Base-by-base conservation (phyloP, 192 early-diverging fungal genomes). In the Coemansia javaensis region DNA sequence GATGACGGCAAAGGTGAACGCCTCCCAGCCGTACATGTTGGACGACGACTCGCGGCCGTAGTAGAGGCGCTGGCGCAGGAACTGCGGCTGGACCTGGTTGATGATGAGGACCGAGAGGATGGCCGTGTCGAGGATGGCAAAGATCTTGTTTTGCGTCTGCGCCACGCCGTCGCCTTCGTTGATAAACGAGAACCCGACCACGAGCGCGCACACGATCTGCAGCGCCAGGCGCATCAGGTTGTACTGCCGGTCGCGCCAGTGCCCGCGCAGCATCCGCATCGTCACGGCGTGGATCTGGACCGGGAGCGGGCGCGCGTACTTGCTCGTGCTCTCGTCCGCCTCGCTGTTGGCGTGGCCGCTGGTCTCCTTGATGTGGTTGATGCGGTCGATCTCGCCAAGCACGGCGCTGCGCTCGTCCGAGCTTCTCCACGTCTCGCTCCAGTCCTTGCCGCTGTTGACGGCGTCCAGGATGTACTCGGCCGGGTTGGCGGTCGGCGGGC, bases 401-500 rank as follows among this genome's bases (percentile, higher is more conserved):
- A 63, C 53, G 7, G 23, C 7, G 5, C 7, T 25, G 27, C 43
- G 62, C 54, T 80, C 78, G 1, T 46, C 39, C 8, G 75, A 78
- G 7, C 47, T 40, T 16, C 59, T 40, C 82, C 82, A 84, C 12
- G 58, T 14, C 32, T 76, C 38, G 8, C 72, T 56, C 82, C 82
- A 84, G 52, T 79, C 70, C 16, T 63, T 65, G 32, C 80, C 77
- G 41, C 83, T 83, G 45, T 86, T 86, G 42, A 91, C 85, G 35
- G 82, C 83, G 49, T 92, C 85, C 32, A 92, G 57, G 32, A 90
- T 88, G 62, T 90, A 92, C 65, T 92, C 90, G 45, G 90, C 90
- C 24, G 86, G 86, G 53, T 93, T 90, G 32, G 77, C 90, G 6
- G 59, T 47, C 2, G 77, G 60, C 21, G 78, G 73, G 58, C 86